Evolutionary conservation across 805 yeast species (phyloP), one percentile per base, ranked within the genome.

Genomic region (Candida ulmi): DNA sequence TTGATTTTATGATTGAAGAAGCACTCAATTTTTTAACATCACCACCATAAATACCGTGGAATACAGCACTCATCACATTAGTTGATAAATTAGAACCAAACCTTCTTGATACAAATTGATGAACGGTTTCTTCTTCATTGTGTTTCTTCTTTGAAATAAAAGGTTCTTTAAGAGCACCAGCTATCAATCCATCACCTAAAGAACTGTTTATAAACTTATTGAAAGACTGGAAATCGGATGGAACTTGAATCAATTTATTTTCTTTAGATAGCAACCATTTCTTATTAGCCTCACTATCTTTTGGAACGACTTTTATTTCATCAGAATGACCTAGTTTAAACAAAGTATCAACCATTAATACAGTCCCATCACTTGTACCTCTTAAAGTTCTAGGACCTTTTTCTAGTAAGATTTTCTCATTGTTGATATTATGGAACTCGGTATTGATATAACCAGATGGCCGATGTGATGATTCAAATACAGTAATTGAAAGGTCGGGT

Each of bases 41-140:
- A n/a, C 87, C 93, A 1, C 95, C 96, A 59, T 88, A 91, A 1
- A 93, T 79, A 0, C 99, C 99, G 54, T 88, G 88, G 57, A 83
- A 68, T 4, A 88, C 63, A 0, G 96, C 98, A 60, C 95, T 84
- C 17, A 84, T 62, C 12, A 91, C 61, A 37, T 85, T 80, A 8
- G 68, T 65, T 5, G 82, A 60, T 3, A 65, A 39, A 1, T 55
- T 52, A 8, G 67, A 65, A 3, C 90, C 90, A 55, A 88, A 81
- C 44, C 96, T 62, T 46, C 97, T 66, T 2, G 65, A 54, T 27
- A 90, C 57, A 52, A 88, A 87, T 3, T 72, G 65, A 33, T 75
- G 80, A 1, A 91, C 78, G 9, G 83, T 69, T 62, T 88, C 96
- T 55, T 90, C 97, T 6, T 62, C 49, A 0, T 50, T 46, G 3